Evolutionary conservation across 2,329 filamentous ascomycete genomes (phyloP), one percentile per base, ranked within the genome.

Genomic region (Claviceps humidiphila): DNA sequence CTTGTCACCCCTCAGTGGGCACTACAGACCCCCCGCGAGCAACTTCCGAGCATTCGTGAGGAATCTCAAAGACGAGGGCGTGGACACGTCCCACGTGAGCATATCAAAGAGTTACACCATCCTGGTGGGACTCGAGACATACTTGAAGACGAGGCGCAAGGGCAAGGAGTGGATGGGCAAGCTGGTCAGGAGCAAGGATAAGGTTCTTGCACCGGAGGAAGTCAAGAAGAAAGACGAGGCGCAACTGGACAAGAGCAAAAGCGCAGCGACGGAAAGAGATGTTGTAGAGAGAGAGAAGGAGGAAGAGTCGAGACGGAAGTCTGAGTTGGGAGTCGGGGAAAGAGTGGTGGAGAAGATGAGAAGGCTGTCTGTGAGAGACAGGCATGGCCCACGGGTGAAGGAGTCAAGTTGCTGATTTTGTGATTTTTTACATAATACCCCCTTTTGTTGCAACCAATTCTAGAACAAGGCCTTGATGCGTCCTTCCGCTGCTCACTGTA

Each of bases 1-100:
- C 49, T 72, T 94, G 8, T 87, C 84, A 4, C 89, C 78, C 2
- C 68, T 81, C 1, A 84, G 79, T 59, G 89, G 89, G 0, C 89
- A 95, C 67, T 95, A 95, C 64, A 80, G 89, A 0, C 89, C 89
- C 0, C 87, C 89, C 0, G 80, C 87, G 4, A 78, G 80, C 55
- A 95, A 91, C 63, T 95, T 95, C 63, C 81, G 85, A 34, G 82
- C 84, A 1, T 95, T 95, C 61, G 78, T 95, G 2, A 79, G 82
- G 55, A 82, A 75, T 8, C 73, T 96, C 4, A 80, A 82, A 58
- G 81, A 83, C 1, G 78, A 78, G 37, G 85, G 85, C 1, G 89
- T 85, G 0, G 89, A 96, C 65, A 86, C 90, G 78, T 80, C 77
- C 14, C 82, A 79, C 26, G 82, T 94, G 11, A 85, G 82, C 17